Percentiles rank a stretch among this genome's conserved stretches.
Conservation (phyloP, 352 stramenopile species). For the Phytophthora rubi region DNA sequence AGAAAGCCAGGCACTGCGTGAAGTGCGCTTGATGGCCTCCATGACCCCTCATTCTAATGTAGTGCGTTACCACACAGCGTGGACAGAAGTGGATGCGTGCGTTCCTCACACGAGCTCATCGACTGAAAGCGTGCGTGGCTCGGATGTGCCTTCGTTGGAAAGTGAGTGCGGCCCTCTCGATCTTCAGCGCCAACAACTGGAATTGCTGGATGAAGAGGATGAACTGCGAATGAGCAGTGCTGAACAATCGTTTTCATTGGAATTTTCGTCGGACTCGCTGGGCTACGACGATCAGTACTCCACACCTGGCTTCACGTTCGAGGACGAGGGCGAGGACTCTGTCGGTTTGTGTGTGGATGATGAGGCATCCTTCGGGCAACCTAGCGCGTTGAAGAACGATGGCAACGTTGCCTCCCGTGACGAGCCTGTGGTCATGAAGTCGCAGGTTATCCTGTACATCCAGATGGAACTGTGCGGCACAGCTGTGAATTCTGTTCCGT, state of each 20-base stretch:
- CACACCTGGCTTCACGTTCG: constrained; percentile 63
- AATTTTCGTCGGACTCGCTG: constrained; percentile 58
- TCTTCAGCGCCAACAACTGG: constrained; percentile 38
- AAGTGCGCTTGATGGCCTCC: constrained; percentile 79
- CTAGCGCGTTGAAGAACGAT: constrained; percentile 30
- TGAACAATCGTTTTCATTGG: constrained; percentile 61
- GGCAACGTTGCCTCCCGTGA: constrained; percentile 8
- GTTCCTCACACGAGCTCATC: constrained; percentile 34
- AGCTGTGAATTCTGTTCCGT: constrained; percentile 27
- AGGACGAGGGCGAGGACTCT: constrained; percentile 51
- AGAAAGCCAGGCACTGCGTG: constrained; percentile 66
- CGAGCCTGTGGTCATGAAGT: constrained; percentile 35
- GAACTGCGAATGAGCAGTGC: constrained; percentile 24
- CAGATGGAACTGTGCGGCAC: constrained; percentile 79
- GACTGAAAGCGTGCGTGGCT: constrained; percentile 47
- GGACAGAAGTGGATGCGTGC: constrained; percentile 65
- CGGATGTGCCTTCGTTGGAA: constrained; percentile 37
- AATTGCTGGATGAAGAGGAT: constrained; percentile 41
- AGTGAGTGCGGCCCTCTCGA: constrained; percentile 25
- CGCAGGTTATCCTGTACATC: constrained; percentile 74
- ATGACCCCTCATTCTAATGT: constrained; percentile 78
- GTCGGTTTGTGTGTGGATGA: constrained; percentile 40
- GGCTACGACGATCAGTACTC: constrained; percentile 62
- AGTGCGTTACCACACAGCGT: constrained; percentile 83
- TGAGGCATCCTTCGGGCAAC: constrained; percentile 33